Percentiles rank a stretch among this genome's conserved stretches.
phyloP scores from a whole-genome alignment of 768 basidiomycete genomes.

The Clavulina sp. region DNA sequence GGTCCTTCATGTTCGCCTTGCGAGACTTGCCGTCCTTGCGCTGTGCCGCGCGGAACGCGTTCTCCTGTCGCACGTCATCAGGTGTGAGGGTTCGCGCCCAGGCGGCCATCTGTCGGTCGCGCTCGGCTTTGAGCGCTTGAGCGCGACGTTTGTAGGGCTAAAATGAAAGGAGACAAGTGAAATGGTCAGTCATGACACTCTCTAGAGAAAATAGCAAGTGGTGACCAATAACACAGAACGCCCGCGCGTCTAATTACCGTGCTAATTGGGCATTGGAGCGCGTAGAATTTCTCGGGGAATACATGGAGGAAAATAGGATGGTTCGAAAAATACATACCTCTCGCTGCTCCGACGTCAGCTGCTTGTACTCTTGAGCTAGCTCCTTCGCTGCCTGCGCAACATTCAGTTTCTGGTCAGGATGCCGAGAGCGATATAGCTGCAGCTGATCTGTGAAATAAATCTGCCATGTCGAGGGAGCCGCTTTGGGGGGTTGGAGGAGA shows the following conservation, averaged over 20 bases:
- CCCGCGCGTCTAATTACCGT: too few species aligned
- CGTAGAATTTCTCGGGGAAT: slow-evolving; percentile 11
- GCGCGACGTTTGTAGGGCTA: slow-evolving; percentile 78
- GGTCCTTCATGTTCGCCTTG: slow-evolving; percentile 90
- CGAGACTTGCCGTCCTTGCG: slow-evolving; percentile 84
- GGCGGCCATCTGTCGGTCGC: slow-evolving; percentile 62
- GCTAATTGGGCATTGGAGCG: too few species aligned
- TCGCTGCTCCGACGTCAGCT: slow-evolving; percentile 60
- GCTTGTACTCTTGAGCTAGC: slow-evolving; percentile 79
- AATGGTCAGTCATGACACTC: slow-evolving; percentile 5
- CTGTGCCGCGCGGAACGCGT: slow-evolving; percentile 77
- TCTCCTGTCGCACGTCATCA: slow-evolving; percentile 89
- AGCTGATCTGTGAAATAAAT: slow-evolving; percentile 94
- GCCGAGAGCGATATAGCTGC: slow-evolving; percentile 29
- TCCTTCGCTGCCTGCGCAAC: slow-evolving; percentile 92
- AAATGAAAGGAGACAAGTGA: slow-evolving; percentile 7
- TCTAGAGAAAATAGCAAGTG: slow-evolving; percentile 1
- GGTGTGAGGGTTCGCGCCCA: slow-evolving; percentile 84
- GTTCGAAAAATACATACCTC: slow-evolving; percentile 33
- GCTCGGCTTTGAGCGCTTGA: slow-evolving; percentile 64
- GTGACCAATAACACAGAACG: too few species aligned
- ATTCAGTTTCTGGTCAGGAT: slow-evolving; percentile 52
- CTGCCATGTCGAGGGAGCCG: slow-evolving; percentile 91
- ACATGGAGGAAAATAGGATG: slow-evolving; percentile 15
- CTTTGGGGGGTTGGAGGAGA: slow-evolving; percentile 67